Evolutionary conservation across 2,329 filamentous ascomycete species (phyloP).

Genomic region (Aspergillus fumigatus): DNA sequence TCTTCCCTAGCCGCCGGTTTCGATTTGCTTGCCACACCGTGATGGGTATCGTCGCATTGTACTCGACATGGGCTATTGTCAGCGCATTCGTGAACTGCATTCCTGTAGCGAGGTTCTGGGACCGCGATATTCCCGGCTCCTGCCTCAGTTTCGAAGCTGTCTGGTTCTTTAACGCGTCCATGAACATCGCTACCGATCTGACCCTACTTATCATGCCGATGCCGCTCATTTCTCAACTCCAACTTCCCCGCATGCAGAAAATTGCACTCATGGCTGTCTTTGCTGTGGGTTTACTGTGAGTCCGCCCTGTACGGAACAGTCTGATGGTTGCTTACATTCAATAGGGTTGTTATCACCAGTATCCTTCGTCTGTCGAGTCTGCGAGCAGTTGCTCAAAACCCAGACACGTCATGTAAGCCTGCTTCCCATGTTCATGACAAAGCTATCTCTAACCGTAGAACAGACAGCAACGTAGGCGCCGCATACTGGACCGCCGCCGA

Average conservation of each 20-base stretch:
- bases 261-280: conserved; percentile 39
- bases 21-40: conserved; percentile 32
- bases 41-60: conserved; percentile 26
- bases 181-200: conserved; percentile 43
- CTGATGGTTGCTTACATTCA: background rate
- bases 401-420: conserved; percentile 25
- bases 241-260: conserved; percentile 41
- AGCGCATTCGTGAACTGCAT: conserved; percentile 40
- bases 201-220: conserved; percentile 40
- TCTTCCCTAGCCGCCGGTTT: conserved; percentile 34
- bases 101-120: conserved; percentile 41
- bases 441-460: background rate
- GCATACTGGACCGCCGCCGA: conserved; percentile 44
- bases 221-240: conserved; percentile 36
- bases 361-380: conserved; percentile 28
- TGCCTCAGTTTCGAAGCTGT: conserved; percentile 38
- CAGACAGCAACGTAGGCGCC: conserved; percentile 29
- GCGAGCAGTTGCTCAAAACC: conserved; percentile 17
- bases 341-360: conserved; percentile 30
- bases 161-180: conserved; percentile 40
- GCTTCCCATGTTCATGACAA: background rate
- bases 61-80: conserved; percentile 31
- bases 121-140: conserved; percentile 27
- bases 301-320: background rate
- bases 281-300: conserved; percentile 38